phyloP scores from a whole-genome alignment of 2,329 filamentous ascomycete species.

The Amauroascus niger region DNA sequence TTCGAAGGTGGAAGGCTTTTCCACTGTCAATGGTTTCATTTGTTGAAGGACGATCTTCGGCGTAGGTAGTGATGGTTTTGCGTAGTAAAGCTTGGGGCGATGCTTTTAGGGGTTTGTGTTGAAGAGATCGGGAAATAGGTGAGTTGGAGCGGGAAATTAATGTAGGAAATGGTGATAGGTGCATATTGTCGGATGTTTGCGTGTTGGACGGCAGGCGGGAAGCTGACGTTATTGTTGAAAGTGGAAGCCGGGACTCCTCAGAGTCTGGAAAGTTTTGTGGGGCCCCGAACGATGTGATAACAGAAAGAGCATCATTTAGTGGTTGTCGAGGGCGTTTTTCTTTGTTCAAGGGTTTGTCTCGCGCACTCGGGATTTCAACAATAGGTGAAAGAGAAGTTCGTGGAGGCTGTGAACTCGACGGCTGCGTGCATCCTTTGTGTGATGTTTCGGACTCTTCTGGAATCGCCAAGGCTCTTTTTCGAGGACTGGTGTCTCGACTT shows the following conservation, averaged over 20 bases:
- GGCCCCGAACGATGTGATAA: not conserved
- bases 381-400: not conserved
- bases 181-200: not conserved
- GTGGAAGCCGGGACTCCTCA: not conserved
- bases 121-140: conserved; percentile 19
- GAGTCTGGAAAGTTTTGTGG: not conserved
- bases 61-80: conserved; percentile 6
- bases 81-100: conserved; percentile 2
- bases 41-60: conserved; percentile 20
- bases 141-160: conserved; percentile 24
- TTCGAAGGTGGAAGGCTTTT: conserved; percentile 19
- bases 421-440: not conserved
- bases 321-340: not conserved
- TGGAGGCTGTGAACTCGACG: not conserved
- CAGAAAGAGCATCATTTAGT: not conserved
- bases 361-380: not conserved
- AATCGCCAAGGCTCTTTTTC: not conserved
- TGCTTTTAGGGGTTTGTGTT: not conserved
- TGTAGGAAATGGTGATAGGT: conserved; percentile 7
- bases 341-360: not conserved
- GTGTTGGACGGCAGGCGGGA: not conserved
- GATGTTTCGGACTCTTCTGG: not conserved
- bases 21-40: conserved; percentile 28
- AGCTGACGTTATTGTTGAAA: conserved; percentile 9
- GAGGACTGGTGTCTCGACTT: conserved; percentile 14